Base-by-base conservation (phyloP, 805 yeast species). In the Zygoascus flipseniorum region DNA sequence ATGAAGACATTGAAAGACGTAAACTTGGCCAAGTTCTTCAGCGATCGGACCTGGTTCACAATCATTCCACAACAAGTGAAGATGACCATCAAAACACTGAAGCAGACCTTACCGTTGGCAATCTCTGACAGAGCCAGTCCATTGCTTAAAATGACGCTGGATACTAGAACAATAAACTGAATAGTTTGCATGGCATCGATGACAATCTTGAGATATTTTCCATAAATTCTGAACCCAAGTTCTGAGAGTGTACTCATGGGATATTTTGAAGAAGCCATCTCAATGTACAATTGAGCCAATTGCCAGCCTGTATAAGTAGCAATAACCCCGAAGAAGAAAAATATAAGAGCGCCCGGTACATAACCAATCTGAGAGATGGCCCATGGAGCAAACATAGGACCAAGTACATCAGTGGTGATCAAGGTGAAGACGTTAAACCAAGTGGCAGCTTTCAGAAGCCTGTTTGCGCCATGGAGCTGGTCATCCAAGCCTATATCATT, bases 371-470 rank as follows among this genome's bases (percentile, higher is more conserved):
- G 71, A 9, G 74, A 60, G 50, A 75, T 65, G 10, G 78, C 74
- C 55, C 72, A 74, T 2, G 78, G 79, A 20, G 78, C 77, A 47
- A 69, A 66, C 10, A 72, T 65, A 18, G 79, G 79, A 20, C 79
- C 79, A 31, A 61, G 31, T 9, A 48, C 31, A 37, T 37, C 42
- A 16, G 42, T 37, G 18, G 77, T 73, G 55, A 73, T 74, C 50
- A 74, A 61, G 55, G 66, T 71, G 61, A 73, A 72, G n/a, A 72
- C 74, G 1, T 48, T 48, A 52, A 48, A 48, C 51, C 42, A 45
- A 72, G 42, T 37, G 8, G 42, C 42, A 8, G 42, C 42, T 8
- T 37, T 37, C 18, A 37, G 18, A 37, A 37, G 4, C 8, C 42
- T 14, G 18, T 37, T 37, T 5, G 42, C 42, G 8, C 42, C n/a